These are phyloP conservation scores for Rhodosporidiobolus odoratus DNA, from an alignment of 768 basidiomycete genomes.

Conservation along the genomic window DNA sequence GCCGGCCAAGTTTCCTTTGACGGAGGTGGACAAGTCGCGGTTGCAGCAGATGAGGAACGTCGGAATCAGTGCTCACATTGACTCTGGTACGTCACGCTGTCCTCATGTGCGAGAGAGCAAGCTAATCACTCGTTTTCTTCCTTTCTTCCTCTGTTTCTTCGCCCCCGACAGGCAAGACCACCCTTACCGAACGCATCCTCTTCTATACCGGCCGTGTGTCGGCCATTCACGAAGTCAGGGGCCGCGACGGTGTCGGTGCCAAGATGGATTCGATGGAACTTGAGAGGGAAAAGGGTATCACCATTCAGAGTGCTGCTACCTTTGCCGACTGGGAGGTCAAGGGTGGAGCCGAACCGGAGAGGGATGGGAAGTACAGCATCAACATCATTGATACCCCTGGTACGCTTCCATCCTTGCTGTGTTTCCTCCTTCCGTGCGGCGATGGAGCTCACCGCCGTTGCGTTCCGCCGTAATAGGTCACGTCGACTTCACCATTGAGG, in stretches of 20 bases:
- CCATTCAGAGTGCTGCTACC: slow-evolving; percentile 96
- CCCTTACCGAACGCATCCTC: slow-evolving; percentile 88
- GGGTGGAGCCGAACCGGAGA: slow-evolving; percentile 46
- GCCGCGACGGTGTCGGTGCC: slow-evolving; percentile 89
- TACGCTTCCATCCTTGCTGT: slow-evolving; percentile 46
- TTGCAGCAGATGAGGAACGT: slow-evolving; percentile 83
- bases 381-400: slow-evolving; percentile 99
- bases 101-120: too few relatives aligned
- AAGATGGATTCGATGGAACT: slow-evolving; percentile 99
- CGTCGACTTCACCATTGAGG: slow-evolving; percentile 99
- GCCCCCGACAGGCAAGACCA: slow-evolving; percentile 81
- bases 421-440: not conserved
- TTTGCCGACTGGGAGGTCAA: slow-evolving; percentile 84
- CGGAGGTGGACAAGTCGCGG: slow-evolving; percentile 55
- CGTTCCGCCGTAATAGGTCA: slow-evolving; percentile 59
- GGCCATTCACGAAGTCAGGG: slow-evolving; percentile 96
- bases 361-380: slow-evolving; percentile 74
- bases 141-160: slow-evolving; percentile 36
- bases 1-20: slow-evolving; percentile 23
- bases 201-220: slow-evolving; percentile 94
- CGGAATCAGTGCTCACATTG: slow-evolving; percentile 90
- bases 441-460: slow-evolving; percentile 2
- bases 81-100: slow-evolving; percentile 31
- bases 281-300: slow-evolving; percentile 97
- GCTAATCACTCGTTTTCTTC: too few relatives aligned